These are phyloP conservation scores for Brettanomyces naardenensis DNA, from an alignment of 805 yeast species.

Conservation along the genomic window DNA sequence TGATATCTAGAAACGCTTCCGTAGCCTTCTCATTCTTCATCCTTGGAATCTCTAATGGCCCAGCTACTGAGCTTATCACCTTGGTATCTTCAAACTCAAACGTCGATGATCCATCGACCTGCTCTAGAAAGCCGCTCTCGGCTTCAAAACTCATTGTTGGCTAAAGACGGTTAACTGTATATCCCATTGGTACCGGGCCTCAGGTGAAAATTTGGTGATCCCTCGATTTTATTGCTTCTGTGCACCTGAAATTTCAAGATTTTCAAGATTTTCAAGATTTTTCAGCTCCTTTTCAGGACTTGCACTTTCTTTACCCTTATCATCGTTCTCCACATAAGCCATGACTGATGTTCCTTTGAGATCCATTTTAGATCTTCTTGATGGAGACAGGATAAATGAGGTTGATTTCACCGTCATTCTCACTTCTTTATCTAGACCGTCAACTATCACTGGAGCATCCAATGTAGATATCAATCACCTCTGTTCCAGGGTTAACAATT, in stretches of 20 bases:
- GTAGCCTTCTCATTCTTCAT: constrained; percentile 80
- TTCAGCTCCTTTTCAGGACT: not conserved
- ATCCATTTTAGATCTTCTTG: constrained; percentile 18
- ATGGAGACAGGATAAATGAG: constrained; percentile 17
- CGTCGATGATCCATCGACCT: constrained; percentile 78
- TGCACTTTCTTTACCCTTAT: not conserved
- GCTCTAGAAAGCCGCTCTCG: constrained; percentile 28
- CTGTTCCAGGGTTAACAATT: constrained; percentile 35
- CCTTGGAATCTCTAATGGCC: constrained; percentile 78
- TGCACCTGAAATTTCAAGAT: no score
- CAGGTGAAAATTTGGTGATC: no score
- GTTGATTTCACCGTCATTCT: constrained; percentile 18
- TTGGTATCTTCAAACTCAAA: constrained; percentile 43
- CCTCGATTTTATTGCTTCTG: no score
- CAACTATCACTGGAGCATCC: constrained; percentile 33
- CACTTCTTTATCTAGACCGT: constrained; percentile 16
- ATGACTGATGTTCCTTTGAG: not conserved
- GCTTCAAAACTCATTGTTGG: constrained; percentile 4
- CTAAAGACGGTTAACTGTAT: not conserved
- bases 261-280: no score
- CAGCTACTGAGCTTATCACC: constrained; percentile 72
- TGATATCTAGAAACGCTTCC: constrained; percentile 66
- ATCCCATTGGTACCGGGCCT: no score
- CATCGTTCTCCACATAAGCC: not conserved
- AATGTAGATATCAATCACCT: constrained; percentile 45